Evolutionary conservation across 1,139 yeast species (phyloP).

Genomic region (Williopsis jadinii): DNA sequence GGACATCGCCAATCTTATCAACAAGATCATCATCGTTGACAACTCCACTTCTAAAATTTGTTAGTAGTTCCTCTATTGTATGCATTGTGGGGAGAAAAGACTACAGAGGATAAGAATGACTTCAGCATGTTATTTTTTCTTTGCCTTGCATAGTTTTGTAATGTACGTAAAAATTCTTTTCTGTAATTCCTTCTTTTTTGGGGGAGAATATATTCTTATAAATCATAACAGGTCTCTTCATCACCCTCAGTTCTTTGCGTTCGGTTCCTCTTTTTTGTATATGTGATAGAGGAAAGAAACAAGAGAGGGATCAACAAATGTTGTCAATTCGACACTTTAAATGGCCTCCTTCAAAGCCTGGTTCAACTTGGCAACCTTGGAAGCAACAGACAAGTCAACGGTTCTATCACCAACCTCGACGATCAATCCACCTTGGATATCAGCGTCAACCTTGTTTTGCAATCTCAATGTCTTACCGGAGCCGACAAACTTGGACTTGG

Average conservation of each 20-base stretch:
- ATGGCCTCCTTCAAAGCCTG: slow-evolving; percentile 79
- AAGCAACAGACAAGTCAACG: slow-evolving; percentile 83
- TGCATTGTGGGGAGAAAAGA: neutral
- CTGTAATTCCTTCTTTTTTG: too few relatives aligned
- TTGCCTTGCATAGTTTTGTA: too few relatives aligned
- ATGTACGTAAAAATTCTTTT: too few relatives aligned
- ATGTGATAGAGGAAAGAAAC: too few relatives aligned
- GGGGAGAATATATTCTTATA: too few relatives aligned
- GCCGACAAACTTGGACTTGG: slow-evolving; percentile 77
- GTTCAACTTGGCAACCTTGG: slow-evolving; percentile 85
- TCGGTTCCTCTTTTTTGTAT: too few relatives aligned
- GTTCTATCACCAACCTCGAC: slow-evolving; percentile 97
- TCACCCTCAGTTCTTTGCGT: too few relatives aligned
- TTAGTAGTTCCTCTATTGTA: slow-evolving; percentile 1
- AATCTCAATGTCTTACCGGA: slow-evolving; percentile 80
- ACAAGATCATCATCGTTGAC: neutral
- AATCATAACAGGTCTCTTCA: too few relatives aligned
- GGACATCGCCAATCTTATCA: neutral
- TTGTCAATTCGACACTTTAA: slow-evolving; percentile 28
- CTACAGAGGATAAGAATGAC: too few relatives aligned
- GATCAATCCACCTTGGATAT: slow-evolving; percentile 90
- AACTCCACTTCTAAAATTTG: too few relatives aligned
- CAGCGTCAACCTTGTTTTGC: slow-evolving; percentile 78
- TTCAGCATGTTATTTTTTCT: too few relatives aligned
- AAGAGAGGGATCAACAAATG: too few relatives aligned